Evolutionary conservation across 1,284 basidiomycete species (phyloP).

Genomic region (Bjerkandera adusta): DNA sequence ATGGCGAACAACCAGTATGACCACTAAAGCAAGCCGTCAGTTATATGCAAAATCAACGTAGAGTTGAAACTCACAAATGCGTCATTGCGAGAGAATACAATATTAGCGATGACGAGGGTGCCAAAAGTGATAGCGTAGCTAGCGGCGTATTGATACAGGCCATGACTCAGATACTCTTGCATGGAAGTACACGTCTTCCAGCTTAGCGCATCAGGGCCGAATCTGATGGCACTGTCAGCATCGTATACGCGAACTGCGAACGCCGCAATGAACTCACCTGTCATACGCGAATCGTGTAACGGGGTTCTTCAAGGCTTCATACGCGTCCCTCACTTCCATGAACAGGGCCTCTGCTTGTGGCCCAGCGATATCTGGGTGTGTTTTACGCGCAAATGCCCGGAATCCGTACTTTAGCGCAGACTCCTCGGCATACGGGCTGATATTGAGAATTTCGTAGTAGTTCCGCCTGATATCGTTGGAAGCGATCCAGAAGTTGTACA

Average conservation of each 20-base stretch:
- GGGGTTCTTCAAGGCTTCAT: slow-evolving; percentile 79
- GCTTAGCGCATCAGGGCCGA: slow-evolving; percentile 68
- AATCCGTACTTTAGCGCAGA: slow-evolving; percentile 70
- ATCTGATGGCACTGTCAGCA: slow-evolving; percentile 39
- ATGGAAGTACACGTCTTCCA: slow-evolving; percentile 70
- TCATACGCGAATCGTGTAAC: slow-evolving; percentile 85
- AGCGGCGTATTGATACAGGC: slow-evolving; percentile 62
- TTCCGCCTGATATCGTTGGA: slow-evolving; percentile 58
- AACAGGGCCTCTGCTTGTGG: slow-evolving; percentile 64
- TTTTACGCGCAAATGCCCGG: slow-evolving; percentile 65
- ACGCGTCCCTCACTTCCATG: slow-evolving; percentile 72
- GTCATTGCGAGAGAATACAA: slow-evolving; percentile 57
- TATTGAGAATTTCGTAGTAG: slow-evolving; percentile 75
- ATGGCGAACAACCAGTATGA: slow-evolving; percentile 65
- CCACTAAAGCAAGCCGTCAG: slow-evolving; percentile 51
- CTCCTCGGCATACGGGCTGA: slow-evolving; percentile 60
- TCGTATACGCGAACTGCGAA: background rate
- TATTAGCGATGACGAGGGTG: slow-evolving; percentile 53
- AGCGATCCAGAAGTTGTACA: slow-evolving; percentile 60
- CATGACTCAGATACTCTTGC: slow-evolving; percentile 70
- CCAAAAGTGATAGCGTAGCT: slow-evolving; percentile 71
- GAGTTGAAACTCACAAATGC: slow-evolving; percentile 56
- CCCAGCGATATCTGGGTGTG: slow-evolving; percentile 82
- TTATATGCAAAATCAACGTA: slow-evolving; percentile 8
- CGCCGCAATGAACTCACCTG: slow-evolving; percentile 40